Base-by-base conservation (phyloP, 164 flowering plant genomes). In the Chloranthus sessilifolius region DNA sequence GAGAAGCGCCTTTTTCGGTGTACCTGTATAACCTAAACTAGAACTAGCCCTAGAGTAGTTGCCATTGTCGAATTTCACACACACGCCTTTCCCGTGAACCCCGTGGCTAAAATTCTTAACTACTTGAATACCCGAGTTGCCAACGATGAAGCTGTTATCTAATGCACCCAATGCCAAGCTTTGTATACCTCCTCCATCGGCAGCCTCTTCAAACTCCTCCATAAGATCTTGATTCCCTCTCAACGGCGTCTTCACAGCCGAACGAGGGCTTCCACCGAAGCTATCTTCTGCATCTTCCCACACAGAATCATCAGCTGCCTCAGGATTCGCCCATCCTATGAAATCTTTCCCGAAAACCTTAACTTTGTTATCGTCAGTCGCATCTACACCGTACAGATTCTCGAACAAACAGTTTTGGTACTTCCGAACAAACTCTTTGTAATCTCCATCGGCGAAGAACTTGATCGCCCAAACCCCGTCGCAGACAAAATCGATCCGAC, bases 91-190 rank as follows among this genome's bases (percentile, higher is more conserved):
- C 45, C 97, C 99, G 29, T 84, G 99, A 58, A 94, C 70, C 21
- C 99, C 99, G 68, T 85, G 88, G 34, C 74, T 74, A 46, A 73
- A 82, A 59, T 94, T 94, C 80, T 79, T 94, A 15, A 94, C 95
- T 53, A 89, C 99, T 64, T 94, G 95, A 64, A 94, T 81, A 4
- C 99, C 96, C 14, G 83, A 75, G 58, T 79, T 63, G 47, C 82
- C 71, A 9, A 94, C 97, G 59, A 89, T 58, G 61, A 94, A 94
- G 71, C 99, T 94, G 47, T 94, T 89, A 48, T 81, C 99, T 77
- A 94, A 58, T 0, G 99, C 99, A 49, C 99, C 99, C 60, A 94
- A 65, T 0, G 99, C 95, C 74, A 94, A 66, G 69, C 96, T 89
- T 74, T 87, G 88, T 19, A 94, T 89, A 11, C 94, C 81, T 1